Evolutionary conservation across 2,329 filamentous ascomycete species (phyloP).

Genomic region (Colletotrichum sp.): DNA sequence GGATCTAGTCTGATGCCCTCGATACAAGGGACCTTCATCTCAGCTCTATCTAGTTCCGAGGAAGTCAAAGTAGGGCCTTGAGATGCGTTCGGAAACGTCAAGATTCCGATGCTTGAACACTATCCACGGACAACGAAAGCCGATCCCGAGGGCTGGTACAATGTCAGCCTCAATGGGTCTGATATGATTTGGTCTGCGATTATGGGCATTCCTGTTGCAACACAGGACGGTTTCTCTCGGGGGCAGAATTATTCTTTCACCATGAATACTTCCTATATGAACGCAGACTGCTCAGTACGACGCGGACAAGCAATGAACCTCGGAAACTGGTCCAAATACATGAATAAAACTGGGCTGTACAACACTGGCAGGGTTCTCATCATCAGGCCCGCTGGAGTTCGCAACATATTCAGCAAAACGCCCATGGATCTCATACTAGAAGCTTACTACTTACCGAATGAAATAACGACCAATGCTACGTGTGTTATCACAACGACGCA

Average conservation of each 20-base stretch:
- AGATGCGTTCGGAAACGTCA: background rate
- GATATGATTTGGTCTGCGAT: background rate
- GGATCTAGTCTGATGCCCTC: background rate
- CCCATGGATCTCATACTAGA: background rate
- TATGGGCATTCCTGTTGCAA: background rate
- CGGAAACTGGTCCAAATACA: background rate
- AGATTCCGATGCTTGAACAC: background rate
- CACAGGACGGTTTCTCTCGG: fast-evolving
- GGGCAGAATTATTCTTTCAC: background rate
- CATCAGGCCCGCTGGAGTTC: background rate
- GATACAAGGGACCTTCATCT: background rate
- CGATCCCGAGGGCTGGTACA: background rate
- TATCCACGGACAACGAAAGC: background rate
- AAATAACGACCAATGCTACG: background rate
- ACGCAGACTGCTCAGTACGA: too few relatives aligned
- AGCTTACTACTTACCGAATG: background rate
- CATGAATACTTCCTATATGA: too few relatives aligned
- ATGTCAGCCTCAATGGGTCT: background rate
- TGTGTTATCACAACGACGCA: background rate
- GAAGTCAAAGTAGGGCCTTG: background rate
- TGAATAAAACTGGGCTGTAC: background rate
- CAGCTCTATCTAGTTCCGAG: background rate
- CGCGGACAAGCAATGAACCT: background rate
- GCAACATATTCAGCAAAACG: background rate
- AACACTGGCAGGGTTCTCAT: background rate